A percentile compares a stretch with the other conserved stretches of the same genome.
Conservation (phyloP, 2,329 filamentous ascomycete genomes). For the Alternaria sp. region DNA sequence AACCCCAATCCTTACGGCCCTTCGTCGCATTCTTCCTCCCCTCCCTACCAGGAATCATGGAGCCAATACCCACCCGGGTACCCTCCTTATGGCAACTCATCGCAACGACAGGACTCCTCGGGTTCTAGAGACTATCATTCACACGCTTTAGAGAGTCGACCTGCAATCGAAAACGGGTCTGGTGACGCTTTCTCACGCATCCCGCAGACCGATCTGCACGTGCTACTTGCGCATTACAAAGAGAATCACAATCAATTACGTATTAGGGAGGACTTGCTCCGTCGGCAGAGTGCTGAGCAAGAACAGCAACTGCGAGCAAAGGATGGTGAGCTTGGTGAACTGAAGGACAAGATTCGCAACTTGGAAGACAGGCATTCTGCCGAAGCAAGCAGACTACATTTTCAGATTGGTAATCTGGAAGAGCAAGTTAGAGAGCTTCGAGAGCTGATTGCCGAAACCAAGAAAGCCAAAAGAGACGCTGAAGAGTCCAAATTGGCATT, state of each 20-base stretch:
- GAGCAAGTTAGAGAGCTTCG: constrained; percentile 62
- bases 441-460: constrained; percentile 55
- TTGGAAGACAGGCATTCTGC: constrained; percentile 60
- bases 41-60: constrained; percentile 49
- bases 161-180: constrained; percentile 48
- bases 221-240: constrained; percentile 56
- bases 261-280: constrained; percentile 59
- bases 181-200: constrained; percentile 51
- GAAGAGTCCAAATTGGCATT: constrained; percentile 41
- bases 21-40: constrained; percentile 47
- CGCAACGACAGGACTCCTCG: constrained; percentile 49
- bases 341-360: constrained; percentile 60
- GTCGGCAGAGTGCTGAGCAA: constrained; percentile 59
- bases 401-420: constrained; percentile 61
- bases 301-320: constrained; percentile 61
- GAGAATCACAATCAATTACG: constrained; percentile 60
- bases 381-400: constrained; percentile 60
- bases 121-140: constrained; percentile 46
- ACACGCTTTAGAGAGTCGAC: constrained; percentile 41
- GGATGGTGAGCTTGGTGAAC: constrained; percentile 60
- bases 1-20: constrained; percentile 44
- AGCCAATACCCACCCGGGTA: constrained; percentile 47
- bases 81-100: constrained; percentile 46
- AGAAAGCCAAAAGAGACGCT: constrained; percentile 54
- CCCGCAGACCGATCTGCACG: constrained; percentile 48